Evolutionary conservation across 2,329 filamentous ascomycete genomes (phyloP).

Genomic region (Colletotrichum neosansevieriae): DNA sequence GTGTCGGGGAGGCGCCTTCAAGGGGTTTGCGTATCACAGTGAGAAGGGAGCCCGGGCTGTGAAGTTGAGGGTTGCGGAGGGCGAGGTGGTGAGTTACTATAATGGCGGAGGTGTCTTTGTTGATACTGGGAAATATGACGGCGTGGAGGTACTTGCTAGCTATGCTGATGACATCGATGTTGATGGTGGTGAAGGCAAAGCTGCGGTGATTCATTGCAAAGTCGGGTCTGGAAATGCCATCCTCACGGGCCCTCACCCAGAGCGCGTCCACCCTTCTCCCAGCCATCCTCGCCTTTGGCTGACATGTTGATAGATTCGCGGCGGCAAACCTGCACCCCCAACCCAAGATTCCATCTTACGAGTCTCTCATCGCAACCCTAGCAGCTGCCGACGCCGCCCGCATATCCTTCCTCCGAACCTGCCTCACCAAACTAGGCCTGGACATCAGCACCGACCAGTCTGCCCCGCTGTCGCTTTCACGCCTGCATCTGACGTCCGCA

Average conservation of each 20-base stretch:
- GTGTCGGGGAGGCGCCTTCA: conserved; percentile 88
- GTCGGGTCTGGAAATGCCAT: conserved; percentile 84
- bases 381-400: conserved; percentile 77
- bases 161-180: conserved; percentile 83
- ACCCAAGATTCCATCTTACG: conserved; percentile 76
- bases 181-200: conserved; percentile 77
- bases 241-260: conserved; percentile 90
- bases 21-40: conserved; percentile 90
- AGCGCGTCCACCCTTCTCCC: conserved; percentile 65
- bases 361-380: conserved; percentile 74
- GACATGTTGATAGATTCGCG: conserved; percentile 74
- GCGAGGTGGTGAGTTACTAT: conserved; percentile 81
- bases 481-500: conserved; percentile 82
- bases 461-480: conserved; percentile 82
- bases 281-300: background rate
- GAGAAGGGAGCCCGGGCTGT: conserved; percentile 85
- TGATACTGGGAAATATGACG: conserved; percentile 74
- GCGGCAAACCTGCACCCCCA: conserved; percentile 80
- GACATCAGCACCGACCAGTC: conserved; percentile 77
- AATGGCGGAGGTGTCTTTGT: conserved; percentile 97
- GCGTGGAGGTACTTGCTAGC: conserved; percentile 84
- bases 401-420: conserved; percentile 81
- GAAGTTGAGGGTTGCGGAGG: conserved; percentile 69
- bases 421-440: conserved; percentile 84
- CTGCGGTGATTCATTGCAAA: conserved; percentile 86